Evolutionary conservation across 73 alveolate genomes (phyloP), one percentile per base, ranked within the genome.

Genomic region (Paramecium tetraurelia): DNA sequence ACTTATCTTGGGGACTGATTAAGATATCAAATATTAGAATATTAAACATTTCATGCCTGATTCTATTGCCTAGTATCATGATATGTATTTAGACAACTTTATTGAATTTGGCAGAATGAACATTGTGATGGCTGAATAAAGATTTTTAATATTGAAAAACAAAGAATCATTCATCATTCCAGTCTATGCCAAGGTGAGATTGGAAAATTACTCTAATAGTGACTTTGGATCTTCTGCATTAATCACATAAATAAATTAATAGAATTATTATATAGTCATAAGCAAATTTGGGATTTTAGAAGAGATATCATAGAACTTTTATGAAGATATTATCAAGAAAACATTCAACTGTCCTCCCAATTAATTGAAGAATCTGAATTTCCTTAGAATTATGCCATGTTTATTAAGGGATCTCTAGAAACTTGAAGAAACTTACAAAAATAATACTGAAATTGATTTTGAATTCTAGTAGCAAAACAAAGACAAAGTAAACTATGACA

Each of bases 161-260:
- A 80, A 80, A 22, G 90, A 80, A 14, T 21, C 27, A 5, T 80
- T 80, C 21, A 35, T 80, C 1, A 46, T 80, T 12, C 90, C 90
- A 44, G 75, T 80, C 4, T 16, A 20, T 80, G 90, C 90, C 7
- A 80, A 80, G 29, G 46, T 80, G 4, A 80, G 75, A 35, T 24
- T 80, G 9, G 90, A 80, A 29, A 46, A 80, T 80, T 40, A 40
- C 21, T 80, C 71, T 20, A 46, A 41, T 46, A 24, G 10, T 21
- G 90, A 80, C 46, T 80, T 80, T 80, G 90, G 90, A 22, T 59
- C 90, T 16, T 80, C 90, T 4, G 90, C 90, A 18, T 18, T 80
- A 18, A 18, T 80, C 14, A 80, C 38, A 16, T 40, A 48, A 44
- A 46, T 80, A 12, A 43, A 80, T 80, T 18, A 24, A 22, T 46